Conservation (phyloP, 2,329 filamentous ascomycete genomes). For the Fusarium gaditjirri region DNA sequence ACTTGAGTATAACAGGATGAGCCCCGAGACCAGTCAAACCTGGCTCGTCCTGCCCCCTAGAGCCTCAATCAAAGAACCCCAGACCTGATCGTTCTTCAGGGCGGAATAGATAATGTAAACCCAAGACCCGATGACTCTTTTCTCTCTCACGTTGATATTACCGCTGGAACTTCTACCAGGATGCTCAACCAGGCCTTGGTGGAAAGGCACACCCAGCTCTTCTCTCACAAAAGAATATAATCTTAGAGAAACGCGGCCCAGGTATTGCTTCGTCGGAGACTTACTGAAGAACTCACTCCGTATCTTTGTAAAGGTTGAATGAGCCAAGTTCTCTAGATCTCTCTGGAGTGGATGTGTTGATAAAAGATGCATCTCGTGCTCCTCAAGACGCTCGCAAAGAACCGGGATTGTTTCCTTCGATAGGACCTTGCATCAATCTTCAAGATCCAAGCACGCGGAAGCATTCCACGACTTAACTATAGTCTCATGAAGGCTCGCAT, state of each 20-base stretch:
- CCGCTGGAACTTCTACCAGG: rapidly evolving
- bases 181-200: neutral
- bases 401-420: rapidly evolving
- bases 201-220: rapidly evolving
- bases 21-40: rapidly evolving
- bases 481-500: neutral
- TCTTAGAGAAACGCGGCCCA: neutral
- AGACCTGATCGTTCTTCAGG: neutral
- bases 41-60: rapidly evolving
- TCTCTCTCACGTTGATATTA: neutral
- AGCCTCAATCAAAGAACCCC: neutral
- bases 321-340: neutral
- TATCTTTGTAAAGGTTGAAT: rapidly evolving
- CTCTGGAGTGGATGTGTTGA: rapidly evolving
- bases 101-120: neutral
- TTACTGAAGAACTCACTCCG: neutral
- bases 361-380: rapidly evolving
- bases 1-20: neutral
- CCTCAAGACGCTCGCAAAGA: rapidly evolving
- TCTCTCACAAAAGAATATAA: neutral
- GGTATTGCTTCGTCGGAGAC: rapidly evolving
- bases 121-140: neutral
- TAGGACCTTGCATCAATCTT: neutral
- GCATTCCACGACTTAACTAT: neutral
- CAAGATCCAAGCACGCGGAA: neutral